phyloP scores from a whole-genome alignment of 371 early-diverging fungal genomes.

The Mortierella sp. region DNA sequence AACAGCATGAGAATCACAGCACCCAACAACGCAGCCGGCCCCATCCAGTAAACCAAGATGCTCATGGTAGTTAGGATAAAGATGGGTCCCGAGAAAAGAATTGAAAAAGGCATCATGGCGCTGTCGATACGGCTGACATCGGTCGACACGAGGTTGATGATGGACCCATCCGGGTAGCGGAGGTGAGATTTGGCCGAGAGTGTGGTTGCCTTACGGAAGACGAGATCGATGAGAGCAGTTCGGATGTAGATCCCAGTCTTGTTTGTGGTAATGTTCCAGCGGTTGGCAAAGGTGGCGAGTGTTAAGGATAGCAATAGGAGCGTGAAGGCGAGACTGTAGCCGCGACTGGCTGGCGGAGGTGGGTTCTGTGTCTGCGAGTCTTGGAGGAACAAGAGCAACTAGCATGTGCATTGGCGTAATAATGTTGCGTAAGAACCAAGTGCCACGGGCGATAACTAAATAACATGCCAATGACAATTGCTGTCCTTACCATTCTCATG shows the following conservation, averaged over 20 bases:
- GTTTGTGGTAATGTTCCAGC: constrained; percentile 29
- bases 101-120: constrained; percentile 57
- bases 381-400: constrained; percentile 25
- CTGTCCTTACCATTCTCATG: background rate
- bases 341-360: constrained; percentile 23
- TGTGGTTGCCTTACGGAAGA: constrained; percentile 66
- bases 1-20: constrained; percentile 57
- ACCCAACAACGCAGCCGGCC: constrained; percentile 66
- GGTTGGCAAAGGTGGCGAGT: constrained; percentile 20
- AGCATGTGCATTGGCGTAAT: too few species aligned
- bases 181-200: constrained; percentile 19
- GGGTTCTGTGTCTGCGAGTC: constrained; percentile 12
- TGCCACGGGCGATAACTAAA: background rate
- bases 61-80: constrained; percentile 56
- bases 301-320: constrained; percentile 22
- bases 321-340: constrained; percentile 24
- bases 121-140: constrained; percentile 70
- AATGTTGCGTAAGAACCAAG: background rate
- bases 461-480: background rate
- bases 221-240: constrained; percentile 63
- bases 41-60: constrained; percentile 62
- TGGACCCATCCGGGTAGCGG: constrained; percentile 68
- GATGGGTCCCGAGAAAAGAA: constrained; percentile 59
- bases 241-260: constrained; percentile 60
- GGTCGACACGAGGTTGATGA: constrained; percentile 81